Base-by-base conservation (phyloP, 1,139 yeast genomes). In the Candida frijolesensis region DNA sequence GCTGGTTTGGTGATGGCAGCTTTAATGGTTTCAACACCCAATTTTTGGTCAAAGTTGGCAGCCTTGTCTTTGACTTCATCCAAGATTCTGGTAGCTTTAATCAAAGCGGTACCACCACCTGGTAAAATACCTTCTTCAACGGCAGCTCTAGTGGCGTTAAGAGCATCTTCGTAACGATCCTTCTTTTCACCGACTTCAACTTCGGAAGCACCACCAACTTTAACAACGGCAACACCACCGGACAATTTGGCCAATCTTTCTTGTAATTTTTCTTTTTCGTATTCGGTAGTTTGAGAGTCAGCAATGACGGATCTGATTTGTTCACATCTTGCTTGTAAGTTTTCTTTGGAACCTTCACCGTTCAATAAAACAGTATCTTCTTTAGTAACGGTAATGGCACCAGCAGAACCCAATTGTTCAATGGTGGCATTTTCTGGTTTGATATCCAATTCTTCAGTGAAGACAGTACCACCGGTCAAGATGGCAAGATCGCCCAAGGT, bases 111-210 rank as follows among this genome's bases (percentile, higher is more conserved):
- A 79, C 99, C 99, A 73, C 99, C 99, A 79, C 99, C 99, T 70
- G 99, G 99, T 63, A 94, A 83, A 68, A 95, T 94, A 79, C 99
- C 99, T 76, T 94, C 99, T 77, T 94, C 96, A 58, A 94, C 99
- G 57, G 99, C 99, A 61, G 99, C 99, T 79, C 99, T 91, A 52
- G 99, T 95, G 54, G 99, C 99, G 71, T 95, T 94, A 68, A 94
- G 83, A 46, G 99, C 99, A 78, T 94, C 99, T 65, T 95, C 99
- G 69, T 92, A 95, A 79, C 99, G 91, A 73, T 94, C 99, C 81
- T 94, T 94, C 96, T 94, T 95, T 81, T 94, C 99, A 68, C 98
- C 96, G 61, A 94, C 99, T 79, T 94, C 99, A 61, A 94, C 91
- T 78, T 94, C 99, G 25, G 97, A 90, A 49, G 99, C 75, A 62